These are phyloP conservation scores for Termitomyces sp. DNA, from an alignment of 768 basidiomycete genomes.

Conservation along the genomic window DNA sequence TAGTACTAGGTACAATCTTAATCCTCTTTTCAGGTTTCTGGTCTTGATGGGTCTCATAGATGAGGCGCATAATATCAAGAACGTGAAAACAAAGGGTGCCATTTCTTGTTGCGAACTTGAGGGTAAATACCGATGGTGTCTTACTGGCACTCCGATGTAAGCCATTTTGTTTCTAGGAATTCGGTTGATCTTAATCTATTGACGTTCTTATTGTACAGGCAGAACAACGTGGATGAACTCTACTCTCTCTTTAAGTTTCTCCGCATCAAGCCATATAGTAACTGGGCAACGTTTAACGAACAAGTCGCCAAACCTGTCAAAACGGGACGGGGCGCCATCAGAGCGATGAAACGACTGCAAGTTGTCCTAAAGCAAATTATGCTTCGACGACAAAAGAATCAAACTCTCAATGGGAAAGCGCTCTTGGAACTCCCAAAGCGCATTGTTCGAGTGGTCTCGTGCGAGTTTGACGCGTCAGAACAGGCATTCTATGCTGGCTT, in stretches of 20 bases:
- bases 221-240: constrained; percentile 89
- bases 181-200: constrained; percentile 21
- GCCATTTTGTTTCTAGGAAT: constrained; percentile 9
- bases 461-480: constrained; percentile 74
- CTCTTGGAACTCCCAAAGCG: constrained; percentile 79
- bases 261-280: constrained; percentile 72
- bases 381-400: constrained; percentile 82
- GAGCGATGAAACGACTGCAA: constrained; percentile 85
- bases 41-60: constrained; percentile 41
- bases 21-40: background rate
- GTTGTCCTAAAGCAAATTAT: constrained; percentile 81
- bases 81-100: constrained; percentile 70
- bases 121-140: constrained; percentile 79
- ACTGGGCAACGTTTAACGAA: constrained; percentile 73
- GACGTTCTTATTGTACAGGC: constrained; percentile 34
- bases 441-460: constrained; percentile 63
- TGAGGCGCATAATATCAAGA: constrained; percentile 94
- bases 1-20: constrained; percentile 67
- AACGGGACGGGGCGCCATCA: constrained; percentile 45
- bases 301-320: constrained; percentile 81
- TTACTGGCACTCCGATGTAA: constrained; percentile 80
- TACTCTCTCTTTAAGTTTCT: constrained; percentile 89
- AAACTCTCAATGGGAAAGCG: constrained; percentile 69
- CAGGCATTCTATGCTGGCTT: constrained; percentile 72
- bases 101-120: constrained; percentile 75